Conservation (phyloP, 1,284 basidiomycete species). For the Austropuccinia psidii region DNA sequence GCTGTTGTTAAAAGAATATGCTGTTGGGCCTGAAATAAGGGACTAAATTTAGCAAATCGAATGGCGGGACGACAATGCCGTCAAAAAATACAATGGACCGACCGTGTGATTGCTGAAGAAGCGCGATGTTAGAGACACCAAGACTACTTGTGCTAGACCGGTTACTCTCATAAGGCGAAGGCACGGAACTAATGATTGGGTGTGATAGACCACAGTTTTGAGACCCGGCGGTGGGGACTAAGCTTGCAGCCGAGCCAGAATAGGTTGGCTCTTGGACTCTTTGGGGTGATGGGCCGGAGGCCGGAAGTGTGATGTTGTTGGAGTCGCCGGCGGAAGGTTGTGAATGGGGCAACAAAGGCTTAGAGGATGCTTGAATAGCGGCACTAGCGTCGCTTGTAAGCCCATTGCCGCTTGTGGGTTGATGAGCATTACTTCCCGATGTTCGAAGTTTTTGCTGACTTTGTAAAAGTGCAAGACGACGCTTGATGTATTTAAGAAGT, state of each 20-base stretch:
- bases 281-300: too few relatives aligned
- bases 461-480: constrained; percentile 29
- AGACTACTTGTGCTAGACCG: neutral
- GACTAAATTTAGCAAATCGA: neutral
- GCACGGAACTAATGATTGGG: neutral
- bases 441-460: constrained; percentile 14
- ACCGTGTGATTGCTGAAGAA: neutral
- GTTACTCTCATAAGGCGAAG: neutral
- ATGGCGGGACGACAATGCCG: neutral
- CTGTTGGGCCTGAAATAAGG: neutral
- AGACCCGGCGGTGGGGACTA: too few relatives aligned
- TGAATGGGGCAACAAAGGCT: neutral
- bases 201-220: too few relatives aligned
- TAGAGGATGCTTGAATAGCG: neutral
- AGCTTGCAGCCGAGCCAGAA: too few relatives aligned
- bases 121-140: neutral
- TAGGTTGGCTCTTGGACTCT: too few relatives aligned
- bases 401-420: neutral
- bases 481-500: constrained; percentile 25
- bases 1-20: neutral
- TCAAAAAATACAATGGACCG: neutral
- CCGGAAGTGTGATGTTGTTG: neutral
- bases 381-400: too few relatives aligned
- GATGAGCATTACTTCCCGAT: neutral
- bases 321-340: neutral